These are phyloP conservation scores for Lupinus albus DNA, from an alignment of 306 rosid genomes.

Conservation along the genomic window DNA sequence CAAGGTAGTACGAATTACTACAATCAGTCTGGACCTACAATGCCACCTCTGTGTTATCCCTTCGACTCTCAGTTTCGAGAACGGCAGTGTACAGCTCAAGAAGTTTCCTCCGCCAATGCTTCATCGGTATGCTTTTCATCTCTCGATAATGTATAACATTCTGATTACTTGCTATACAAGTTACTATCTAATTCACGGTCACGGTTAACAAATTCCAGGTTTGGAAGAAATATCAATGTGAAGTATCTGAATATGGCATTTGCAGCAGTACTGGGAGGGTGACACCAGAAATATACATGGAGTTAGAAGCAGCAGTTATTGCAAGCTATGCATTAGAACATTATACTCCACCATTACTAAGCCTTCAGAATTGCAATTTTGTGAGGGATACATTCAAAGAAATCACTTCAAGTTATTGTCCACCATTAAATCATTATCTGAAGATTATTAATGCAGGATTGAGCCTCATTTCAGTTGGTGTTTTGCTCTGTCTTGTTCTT, in stretches of 20 bases:
- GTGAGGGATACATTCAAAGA: conserved; percentile 76
- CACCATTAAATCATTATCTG: conserved; percentile 67
- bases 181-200: too few relatives aligned
- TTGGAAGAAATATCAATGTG: conserved; percentile 72
- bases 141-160: background rate
- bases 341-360: conserved; percentile 73
- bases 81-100: conserved; percentile 65
- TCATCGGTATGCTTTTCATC: conserved; percentile 55
- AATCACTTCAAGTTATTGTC: conserved; percentile 70
- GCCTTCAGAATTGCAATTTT: conserved; percentile 85
- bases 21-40: conserved; percentile 83
- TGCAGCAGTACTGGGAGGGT: conserved; percentile 73
- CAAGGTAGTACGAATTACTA: conserved; percentile 45
- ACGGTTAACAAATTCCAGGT: conserved; percentile 54
- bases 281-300: conserved; percentile 62
- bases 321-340: conserved; percentile 87
- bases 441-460: conserved; percentile 74
- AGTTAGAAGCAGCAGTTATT: conserved; percentile 68
- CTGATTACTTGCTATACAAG: background rate
- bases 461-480: conserved; percentile 74
- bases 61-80: conserved; percentile 59
- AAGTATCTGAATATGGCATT: conserved; percentile 52
- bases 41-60: conserved; percentile 88
- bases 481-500: conserved; percentile 80
- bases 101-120: conserved; percentile 76